phyloP scores from a whole-genome alignment of 495 filamentous ascomycete genomes.

The Platismatia glauca region DNA sequence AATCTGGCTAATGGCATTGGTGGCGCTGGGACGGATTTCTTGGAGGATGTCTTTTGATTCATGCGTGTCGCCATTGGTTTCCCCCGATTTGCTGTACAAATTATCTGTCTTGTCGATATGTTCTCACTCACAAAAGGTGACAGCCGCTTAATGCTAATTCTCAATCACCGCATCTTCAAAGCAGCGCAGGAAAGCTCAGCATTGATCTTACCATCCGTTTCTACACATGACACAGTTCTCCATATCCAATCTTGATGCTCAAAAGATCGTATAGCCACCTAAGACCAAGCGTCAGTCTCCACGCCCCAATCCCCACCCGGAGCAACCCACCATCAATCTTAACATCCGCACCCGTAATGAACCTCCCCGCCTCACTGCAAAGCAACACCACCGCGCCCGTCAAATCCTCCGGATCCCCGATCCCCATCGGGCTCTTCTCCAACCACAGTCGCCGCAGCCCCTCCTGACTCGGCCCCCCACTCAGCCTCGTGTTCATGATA shows the following conservation, averaged over 20 bases:
- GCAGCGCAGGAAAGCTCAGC: no score
- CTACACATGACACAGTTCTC: no score
- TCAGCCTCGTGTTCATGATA: constrained; percentile 73
- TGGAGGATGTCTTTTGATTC: constrained; percentile 16
- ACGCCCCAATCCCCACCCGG: no score
- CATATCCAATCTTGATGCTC: no score
- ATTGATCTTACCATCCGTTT: no score
- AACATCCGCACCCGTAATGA: constrained; percentile 73
- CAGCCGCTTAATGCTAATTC: no score
- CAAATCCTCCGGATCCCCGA: constrained; percentile 66
- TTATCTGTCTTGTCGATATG: not conserved
- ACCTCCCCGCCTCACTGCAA: constrained; percentile 60
- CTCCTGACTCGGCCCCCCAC: constrained; percentile 35
- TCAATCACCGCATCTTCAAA: no score
- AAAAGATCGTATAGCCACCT: no score
- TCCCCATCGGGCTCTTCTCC: constrained; percentile 58
- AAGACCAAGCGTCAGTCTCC: no score
- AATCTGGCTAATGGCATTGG: constrained; percentile 16
- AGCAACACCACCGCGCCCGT: constrained; percentile 72
- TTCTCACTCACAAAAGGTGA: no score
- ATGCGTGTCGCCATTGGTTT: not conserved
- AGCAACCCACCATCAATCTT: constrained; percentile 45
- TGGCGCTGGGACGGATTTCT: constrained; percentile 12
- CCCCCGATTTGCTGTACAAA: not conserved
- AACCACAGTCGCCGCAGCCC: constrained; percentile 70